phyloP scores from a whole-genome alignment of 352 stramenopile genomes.

The Pythium scleroteichum region DNA sequence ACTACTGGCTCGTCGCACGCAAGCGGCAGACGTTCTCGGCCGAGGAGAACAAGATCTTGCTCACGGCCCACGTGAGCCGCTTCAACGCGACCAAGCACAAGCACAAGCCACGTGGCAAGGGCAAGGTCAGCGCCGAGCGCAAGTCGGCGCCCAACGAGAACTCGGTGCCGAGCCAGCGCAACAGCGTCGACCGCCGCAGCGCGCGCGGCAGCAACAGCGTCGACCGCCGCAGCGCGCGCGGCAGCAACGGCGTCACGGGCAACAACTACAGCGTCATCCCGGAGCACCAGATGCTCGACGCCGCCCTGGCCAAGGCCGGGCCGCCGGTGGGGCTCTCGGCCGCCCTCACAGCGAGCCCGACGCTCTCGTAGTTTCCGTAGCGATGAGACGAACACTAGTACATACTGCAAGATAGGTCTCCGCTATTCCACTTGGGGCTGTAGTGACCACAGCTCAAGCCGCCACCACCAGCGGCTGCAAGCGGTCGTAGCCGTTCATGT shows the following conservation, averaged over 20 bases:
- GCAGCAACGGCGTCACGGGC: conserved; percentile 7
- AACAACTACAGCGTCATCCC: conserved; percentile 19
- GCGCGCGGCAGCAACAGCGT: conserved; percentile 10
- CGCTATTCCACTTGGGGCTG: too few species aligned
- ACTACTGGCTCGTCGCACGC: conserved; percentile 24
- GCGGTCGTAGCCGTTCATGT: too few species aligned
- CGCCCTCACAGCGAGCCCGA: too few species aligned
- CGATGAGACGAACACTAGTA: too few species aligned
- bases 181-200: conserved; percentile 7
- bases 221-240: conserved; percentile 5
- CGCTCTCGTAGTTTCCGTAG: too few species aligned
- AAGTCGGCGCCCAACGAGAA: conserved; percentile 9
- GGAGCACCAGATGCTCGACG: conserved; percentile 7
- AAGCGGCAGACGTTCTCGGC: conserved; percentile 27
- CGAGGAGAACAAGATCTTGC: conserved; percentile 29
- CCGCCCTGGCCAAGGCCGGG: not conserved
- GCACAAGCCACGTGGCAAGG: conserved; percentile 9
- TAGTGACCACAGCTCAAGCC: too few species aligned
- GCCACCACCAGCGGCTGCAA: too few species aligned
- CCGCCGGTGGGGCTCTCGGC: not conserved
- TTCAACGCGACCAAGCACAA: conserved; percentile 22
- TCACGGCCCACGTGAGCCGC: conserved; percentile 21
- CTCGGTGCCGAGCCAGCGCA: conserved; percentile 4
- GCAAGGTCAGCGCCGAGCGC: not conserved
- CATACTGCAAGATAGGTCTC: too few species aligned